Base-by-base conservation (phyloP, 805 yeast genomes). In the Metschnikowia baotianmanensis region DNA sequence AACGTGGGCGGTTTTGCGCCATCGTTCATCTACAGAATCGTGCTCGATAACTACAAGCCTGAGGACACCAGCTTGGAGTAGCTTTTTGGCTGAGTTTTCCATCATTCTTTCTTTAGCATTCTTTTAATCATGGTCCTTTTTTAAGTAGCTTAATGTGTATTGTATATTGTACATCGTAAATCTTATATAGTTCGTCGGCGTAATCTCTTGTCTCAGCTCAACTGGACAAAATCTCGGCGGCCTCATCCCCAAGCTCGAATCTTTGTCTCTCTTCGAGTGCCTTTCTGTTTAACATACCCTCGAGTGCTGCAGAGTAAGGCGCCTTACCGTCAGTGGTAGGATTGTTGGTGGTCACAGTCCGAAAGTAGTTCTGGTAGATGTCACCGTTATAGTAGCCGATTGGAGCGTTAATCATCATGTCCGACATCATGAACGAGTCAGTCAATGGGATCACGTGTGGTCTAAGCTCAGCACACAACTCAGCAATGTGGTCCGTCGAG, bases 1-100 rank as follows among this genome's bases (percentile, higher is more conserved):
- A 91, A 93, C 60, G 78, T 90, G 38, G 99, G 98, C 36, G 98
- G 98, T 12, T 89, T 86, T 60, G 86, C 98, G 19, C 98, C 99
- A 34, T 87, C 91, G 54, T 93, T 93, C 67, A 85, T 93, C 40
- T 93, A 93, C 65, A 82, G 99, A 65, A 85, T 93, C 40, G 96
- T 93, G 16, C 78, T 90, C 69, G 99, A 93, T 63, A 88, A 91
- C 65, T 93, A 93, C 64, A 84, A 85, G 62, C 78, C 82, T 38
- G 89, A 83, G 55, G 98, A 93, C 67, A 86, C 78, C 44, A 73
- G 72, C 37, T 40, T 51, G 31, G 55, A 51, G 40, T 41, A 34
- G 25, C 12, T 6, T n/a, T 12, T 13, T 11, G 2, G 5, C 13
- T 10, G n/a, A 9, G 21, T 9, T n/a, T 15, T 31, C 31, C n/a